A percentile compares a stretch with the other conserved stretches of the same genome.
Evolutionary conservation across 495 filamentous ascomycete species (phyloP).

Genomic region (Daldinia concentrica): DNA sequence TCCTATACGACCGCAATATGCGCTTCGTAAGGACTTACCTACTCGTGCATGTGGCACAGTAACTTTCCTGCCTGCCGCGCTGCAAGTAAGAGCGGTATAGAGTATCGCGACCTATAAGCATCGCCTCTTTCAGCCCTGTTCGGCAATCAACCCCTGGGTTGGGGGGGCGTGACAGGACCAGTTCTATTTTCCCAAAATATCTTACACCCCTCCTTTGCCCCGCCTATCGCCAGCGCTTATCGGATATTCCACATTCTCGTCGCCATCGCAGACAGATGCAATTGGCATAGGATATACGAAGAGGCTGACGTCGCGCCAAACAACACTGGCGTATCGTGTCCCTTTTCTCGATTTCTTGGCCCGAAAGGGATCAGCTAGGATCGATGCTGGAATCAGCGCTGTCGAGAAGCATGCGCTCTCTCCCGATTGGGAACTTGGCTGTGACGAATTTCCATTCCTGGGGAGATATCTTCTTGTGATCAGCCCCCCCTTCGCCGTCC

Average conservation of each 20-base stretch:
- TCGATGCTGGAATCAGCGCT: neutral
- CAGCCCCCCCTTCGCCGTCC: slow-evolving; percentile 11
- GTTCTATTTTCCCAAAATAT: slow-evolving; percentile 31
- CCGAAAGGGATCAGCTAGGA: slow-evolving; percentile 16
- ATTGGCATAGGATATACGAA: slow-evolving; percentile 15
- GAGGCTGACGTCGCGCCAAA: slow-evolving; percentile 10
- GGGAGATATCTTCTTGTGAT: slow-evolving; percentile 13
- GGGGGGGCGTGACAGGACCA: neutral
- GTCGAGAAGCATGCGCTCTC: slow-evolving; percentile 7
- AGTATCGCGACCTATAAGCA: slow-evolving; percentile 22
- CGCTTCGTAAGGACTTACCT: slow-evolving; percentile 15
- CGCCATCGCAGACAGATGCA: slow-evolving; percentile 6
- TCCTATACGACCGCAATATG: slow-evolving; percentile 5
- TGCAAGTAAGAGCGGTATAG: slow-evolving; percentile 28
- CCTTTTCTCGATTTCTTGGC: slow-evolving; percentile 6
- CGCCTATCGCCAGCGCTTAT: slow-evolving; percentile 36
- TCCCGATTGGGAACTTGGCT: slow-evolving; percentile 26
- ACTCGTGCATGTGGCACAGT: slow-evolving; percentile 30
- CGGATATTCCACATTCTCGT: slow-evolving; percentile 23
- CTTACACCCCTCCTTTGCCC: slow-evolving; percentile 5
- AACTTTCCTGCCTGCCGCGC: slow-evolving; percentile 12
- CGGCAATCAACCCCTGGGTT: slow-evolving; percentile 25
- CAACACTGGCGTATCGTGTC: neutral
- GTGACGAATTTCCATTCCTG: slow-evolving; percentile 38
- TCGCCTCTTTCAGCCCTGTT: slow-evolving; percentile 40